Base-by-base conservation (phyloP, 2,329 filamentous ascomycete species). In the Botrytis porri region DNA sequence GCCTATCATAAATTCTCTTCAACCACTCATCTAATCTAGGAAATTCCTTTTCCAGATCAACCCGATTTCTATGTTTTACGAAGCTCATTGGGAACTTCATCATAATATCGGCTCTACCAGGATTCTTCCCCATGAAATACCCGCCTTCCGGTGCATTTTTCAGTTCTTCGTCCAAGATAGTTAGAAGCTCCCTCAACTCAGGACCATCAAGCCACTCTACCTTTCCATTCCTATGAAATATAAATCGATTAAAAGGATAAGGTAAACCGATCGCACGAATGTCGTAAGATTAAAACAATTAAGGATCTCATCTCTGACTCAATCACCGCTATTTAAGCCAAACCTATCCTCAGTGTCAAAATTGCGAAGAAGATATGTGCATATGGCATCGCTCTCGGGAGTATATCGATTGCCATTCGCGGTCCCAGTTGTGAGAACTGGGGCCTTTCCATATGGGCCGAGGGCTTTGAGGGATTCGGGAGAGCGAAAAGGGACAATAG, bases 391-490 rank as follows among this genome's bases (percentile, higher is more conserved):
- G 1, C 76, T 76, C 75, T 82, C 80, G 14, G 77, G 75, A 45
- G 81, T 78, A 37, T 70, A 72, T 12, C 75, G 73, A 9, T 61
- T 64, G 0, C 78, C 75, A 37, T 78, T 75, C 32, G 76, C 75
- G 20, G 77, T 74, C 32, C 77, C 77, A 45, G 80, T 80, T 61
- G 79, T 76, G 76, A 98, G 84, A 64, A 94, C 83, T 0, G 95
- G 95, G 1, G 93, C 93, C 81, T 97, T 97, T 76, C 94, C 95
- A 5, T 97, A 86, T 0, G 93, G 92, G 78, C 97, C 93, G 37
- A 96, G 84, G 74, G 92, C 89, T 51, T 70, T 41, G 65, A 97
- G 86, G 79, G 92, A 90, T 0, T 88, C 84, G 2, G 93, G 93
- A 1, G 94, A 94, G 32, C 91, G 85, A 62, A 77, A 78, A 16